Evolutionary conservation across 306 rosid genomes (phyloP).

Genomic region (Cucumis cinereus): DNA sequence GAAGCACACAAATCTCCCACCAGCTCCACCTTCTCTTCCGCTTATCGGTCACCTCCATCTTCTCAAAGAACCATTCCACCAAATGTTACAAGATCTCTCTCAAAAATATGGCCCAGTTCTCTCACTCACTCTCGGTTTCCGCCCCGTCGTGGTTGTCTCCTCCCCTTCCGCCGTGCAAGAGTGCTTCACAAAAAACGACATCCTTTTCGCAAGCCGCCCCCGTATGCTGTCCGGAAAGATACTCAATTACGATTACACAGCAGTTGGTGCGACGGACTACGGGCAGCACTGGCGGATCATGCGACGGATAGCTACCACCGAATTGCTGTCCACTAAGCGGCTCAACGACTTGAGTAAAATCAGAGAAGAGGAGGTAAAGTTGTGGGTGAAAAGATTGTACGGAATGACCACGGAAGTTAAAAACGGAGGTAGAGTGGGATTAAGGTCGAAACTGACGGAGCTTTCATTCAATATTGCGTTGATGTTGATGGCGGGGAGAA

Average conservation of each 20-base stretch:
- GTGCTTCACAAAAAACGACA: slow-evolving; percentile 58
- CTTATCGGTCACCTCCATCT: slow-evolving; percentile 38
- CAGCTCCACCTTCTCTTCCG: slow-evolving; percentile 29
- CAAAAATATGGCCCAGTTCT: slow-evolving; percentile 24
- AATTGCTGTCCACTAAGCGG: slow-evolving; percentile 39
- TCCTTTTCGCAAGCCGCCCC: slow-evolving; percentile 36
- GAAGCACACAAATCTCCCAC: slow-evolving; percentile 20
- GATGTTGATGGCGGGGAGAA: slow-evolving; percentile 39
- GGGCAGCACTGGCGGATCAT: slow-evolving; percentile 78
- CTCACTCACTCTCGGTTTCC: slow-evolving; percentile 23
- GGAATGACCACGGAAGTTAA: no score
- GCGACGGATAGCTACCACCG: slow-evolving; percentile 43
- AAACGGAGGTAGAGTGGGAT: slow-evolving; percentile 13
- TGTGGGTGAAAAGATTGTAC: slow-evolving; percentile 19
- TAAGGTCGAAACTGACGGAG: slow-evolving; percentile 21
- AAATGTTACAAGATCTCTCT: slow-evolving; percentile 18
- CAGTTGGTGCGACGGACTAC: slow-evolving; percentile 16
- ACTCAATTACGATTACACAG: slow-evolving; percentile 30
- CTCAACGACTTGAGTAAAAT: slow-evolving; percentile 15
- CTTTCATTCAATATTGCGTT: slow-evolving; percentile 8
- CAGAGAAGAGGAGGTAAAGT: slow-evolving; percentile 30
- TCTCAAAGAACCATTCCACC: slow-evolving; percentile 27
- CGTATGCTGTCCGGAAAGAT: slow-evolving; percentile 16
- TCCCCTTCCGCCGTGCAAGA: slow-evolving; percentile 35
- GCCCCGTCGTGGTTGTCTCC: slow-evolving; percentile 26